Conservation (phyloP, 805 yeast species). For the Candida krabiensis region DNA sequence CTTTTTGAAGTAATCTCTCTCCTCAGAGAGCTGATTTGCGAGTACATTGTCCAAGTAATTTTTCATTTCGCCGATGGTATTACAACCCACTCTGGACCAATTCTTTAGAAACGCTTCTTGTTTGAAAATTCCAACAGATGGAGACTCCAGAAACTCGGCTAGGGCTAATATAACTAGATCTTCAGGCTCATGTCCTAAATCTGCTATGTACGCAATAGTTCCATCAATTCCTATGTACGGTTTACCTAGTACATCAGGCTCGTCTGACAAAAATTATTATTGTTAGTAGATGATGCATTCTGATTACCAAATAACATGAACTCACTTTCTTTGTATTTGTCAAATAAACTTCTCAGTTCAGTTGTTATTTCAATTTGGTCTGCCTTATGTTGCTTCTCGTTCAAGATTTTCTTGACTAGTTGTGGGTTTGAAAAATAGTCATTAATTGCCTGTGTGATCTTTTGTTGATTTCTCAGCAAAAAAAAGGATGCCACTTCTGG, state of each 20-base stretch:
- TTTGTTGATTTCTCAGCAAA: conserved; percentile 24
- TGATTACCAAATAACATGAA: neutral
- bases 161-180: conserved; percentile 69
- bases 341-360: conserved; percentile 33
- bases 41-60: conserved; percentile 32
- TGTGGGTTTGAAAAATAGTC: conserved; percentile 24
- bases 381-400: conserved; percentile 3
- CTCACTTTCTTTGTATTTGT: conserved; percentile 31
- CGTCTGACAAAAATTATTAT: conserved; percentile 3
- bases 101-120: conserved; percentile 49
- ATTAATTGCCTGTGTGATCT: conserved; percentile 23
- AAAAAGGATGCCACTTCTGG: conserved; percentile 39
- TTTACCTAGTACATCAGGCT: conserved; percentile 25
- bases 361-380: conserved; percentile 3
- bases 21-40: conserved; percentile 32
- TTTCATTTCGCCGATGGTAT: conserved; percentile 49
- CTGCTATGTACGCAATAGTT: conserved; percentile 65
- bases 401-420: conserved; percentile 11
- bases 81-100: conserved; percentile 47
- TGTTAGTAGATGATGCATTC: neutral
- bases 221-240: conserved; percentile 72
- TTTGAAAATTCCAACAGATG: conserved; percentile 62
- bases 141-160: conserved; percentile 67
- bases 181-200: conserved; percentile 70
- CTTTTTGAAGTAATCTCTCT: conserved; percentile 45